Percentiles rank a stretch among this genome's conserved stretches.
These are phyloP conservation scores for Samsoniella hepiali DNA, from an alignment of 2,329 filamentous ascomycete genomes.

Conservation along the genomic window DNA sequence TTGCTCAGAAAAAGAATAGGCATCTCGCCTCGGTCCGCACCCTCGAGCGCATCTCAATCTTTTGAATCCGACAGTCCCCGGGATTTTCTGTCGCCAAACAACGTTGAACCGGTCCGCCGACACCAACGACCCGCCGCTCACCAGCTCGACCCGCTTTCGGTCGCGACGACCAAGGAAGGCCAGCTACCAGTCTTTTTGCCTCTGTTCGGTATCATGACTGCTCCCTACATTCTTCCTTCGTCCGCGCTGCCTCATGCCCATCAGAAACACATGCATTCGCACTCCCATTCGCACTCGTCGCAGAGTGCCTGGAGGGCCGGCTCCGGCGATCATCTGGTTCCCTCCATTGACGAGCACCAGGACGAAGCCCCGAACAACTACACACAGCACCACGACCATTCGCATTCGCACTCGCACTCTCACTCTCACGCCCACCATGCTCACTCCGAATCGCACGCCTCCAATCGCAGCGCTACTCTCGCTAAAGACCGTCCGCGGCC, in stretches of 20 bases:
- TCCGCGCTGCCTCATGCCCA: constrained; percentile 48
- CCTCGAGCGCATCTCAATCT: neutral
- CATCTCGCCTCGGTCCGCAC: neutral
- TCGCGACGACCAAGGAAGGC: constrained; percentile 17
- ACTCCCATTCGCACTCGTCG: constrained; percentile 37
- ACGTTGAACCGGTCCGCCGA: neutral
- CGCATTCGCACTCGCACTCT: constrained; percentile 20
- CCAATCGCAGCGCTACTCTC: constrained; percentile 29
- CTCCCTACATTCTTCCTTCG: constrained; percentile 53
- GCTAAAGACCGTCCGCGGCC: constrained; percentile 33
- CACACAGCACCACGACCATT: constrained; percentile 9
- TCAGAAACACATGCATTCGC: constrained; percentile 41
- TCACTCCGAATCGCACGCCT: constrained; percentile 31
- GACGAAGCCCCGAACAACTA: constrained; percentile 30
- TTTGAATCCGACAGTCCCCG: neutral
- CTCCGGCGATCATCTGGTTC: constrained; percentile 32
- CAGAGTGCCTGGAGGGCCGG: constrained; percentile 39
- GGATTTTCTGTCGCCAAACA: neutral
- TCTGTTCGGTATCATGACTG: constrained; percentile 39
- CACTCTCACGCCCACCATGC: constrained; percentile 27
- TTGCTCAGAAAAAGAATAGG: neutral
- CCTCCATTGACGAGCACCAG: constrained; percentile 31
- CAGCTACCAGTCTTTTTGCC: neutral
- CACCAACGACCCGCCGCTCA: constrained; percentile 6
- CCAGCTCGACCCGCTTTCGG: constrained; percentile 16